Evolutionary conservation across 1,284 basidiomycete genomes (phyloP).

Genomic region (Laetiporus sulphureus): DNA sequence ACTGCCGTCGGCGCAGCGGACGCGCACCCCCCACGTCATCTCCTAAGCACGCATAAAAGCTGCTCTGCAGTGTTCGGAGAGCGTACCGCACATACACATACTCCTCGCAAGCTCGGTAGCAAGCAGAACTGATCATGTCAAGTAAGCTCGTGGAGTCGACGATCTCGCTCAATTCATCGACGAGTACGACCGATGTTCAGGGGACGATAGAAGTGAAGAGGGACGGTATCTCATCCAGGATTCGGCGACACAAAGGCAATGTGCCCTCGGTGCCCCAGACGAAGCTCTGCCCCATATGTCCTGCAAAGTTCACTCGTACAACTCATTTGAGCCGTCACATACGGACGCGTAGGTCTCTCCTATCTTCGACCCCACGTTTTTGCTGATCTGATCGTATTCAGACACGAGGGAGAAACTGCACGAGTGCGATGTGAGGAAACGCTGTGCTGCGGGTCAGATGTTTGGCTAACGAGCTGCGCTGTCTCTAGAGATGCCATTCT

Average conservation of each 20-base stretch:
- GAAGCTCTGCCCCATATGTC: conserved; percentile 47
- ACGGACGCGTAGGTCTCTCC: conserved; percentile 28
- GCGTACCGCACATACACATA: too few relatives aligned
- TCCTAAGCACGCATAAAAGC: too few relatives aligned
- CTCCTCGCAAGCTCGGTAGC: too few relatives aligned
- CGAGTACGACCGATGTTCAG: not conserved
- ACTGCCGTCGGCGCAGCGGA: too few relatives aligned
- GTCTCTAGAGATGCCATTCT: conserved; percentile 39
- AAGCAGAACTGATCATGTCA: conserved; percentile 3
- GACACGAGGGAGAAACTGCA: conserved; percentile 45
- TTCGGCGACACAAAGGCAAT: conserved; percentile 31
- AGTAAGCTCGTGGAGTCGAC: conserved; percentile 17
- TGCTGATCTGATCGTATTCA: conserved; percentile 9
- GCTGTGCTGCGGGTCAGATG: too few relatives aligned
- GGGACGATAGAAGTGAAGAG: conserved; percentile 16
- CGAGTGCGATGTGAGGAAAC: conserved; percentile 43
- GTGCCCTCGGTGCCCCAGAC: conserved; percentile 34
- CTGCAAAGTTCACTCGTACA: conserved; percentile 51
- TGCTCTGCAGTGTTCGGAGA: too few relatives aligned
- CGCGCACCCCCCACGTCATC: too few relatives aligned
- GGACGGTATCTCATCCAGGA: conserved; percentile 22
- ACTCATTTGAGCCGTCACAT: conserved; percentile 53
- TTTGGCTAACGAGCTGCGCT: too few relatives aligned
- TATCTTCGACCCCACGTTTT: not conserved
- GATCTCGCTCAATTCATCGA: not conserved